Evolutionary conservation across 257 asterid species (phyloP), one percentile per base, ranked within the genome.

Genomic region (Scutellaria galericulata): DNA sequence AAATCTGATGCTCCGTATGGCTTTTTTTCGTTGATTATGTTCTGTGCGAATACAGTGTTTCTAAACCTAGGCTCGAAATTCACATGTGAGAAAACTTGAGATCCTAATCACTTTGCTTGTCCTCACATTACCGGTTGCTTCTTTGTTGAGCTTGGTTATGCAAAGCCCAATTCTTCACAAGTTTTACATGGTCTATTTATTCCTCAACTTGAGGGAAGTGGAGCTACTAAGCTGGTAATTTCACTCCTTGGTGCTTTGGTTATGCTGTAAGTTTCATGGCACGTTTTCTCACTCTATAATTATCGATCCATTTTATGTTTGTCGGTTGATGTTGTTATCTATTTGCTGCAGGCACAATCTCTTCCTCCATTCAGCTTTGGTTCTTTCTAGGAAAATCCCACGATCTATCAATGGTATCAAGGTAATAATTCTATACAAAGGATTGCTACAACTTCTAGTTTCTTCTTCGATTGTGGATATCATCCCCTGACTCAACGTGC

Each of bases 241-340:
- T 92, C 96, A 40, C 90, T 95, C 44, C 97, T 95, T 70, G 99
- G 99, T 41, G 97, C 98, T 69, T 88, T 92, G 97, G 98, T 92
- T 78, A 95, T 95, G 98, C 98, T 97, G 99, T 95, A 84, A 80
- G 98, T 82, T 61, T 55, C 69, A 65, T 11, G 27, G 31, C 44
- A 20, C 31, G 40, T 61, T 46, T 45, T 70, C 51, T 18, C 3
- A 39, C 9, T 3, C 48, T 9, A 61, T 50, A 60, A 12, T 42
- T 14, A 66, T 72, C 3, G 18, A 39, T 13, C 46, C 7, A 42
- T 56, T 45, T 35, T 51, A 14, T 54, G 22, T 27, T 48, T 72
- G 13, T 18, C 52, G 7, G 54, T 77, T 24, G 64, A 61, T 12
- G 56, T 50, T 75, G 15, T 46, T 45, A 50, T 46, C 44, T 75